A percentile compares a stretch with the other conserved stretches of the same genome.
Conservation (phyloP, 208 protist species). For the Leishmania martiniquensis region DNA sequence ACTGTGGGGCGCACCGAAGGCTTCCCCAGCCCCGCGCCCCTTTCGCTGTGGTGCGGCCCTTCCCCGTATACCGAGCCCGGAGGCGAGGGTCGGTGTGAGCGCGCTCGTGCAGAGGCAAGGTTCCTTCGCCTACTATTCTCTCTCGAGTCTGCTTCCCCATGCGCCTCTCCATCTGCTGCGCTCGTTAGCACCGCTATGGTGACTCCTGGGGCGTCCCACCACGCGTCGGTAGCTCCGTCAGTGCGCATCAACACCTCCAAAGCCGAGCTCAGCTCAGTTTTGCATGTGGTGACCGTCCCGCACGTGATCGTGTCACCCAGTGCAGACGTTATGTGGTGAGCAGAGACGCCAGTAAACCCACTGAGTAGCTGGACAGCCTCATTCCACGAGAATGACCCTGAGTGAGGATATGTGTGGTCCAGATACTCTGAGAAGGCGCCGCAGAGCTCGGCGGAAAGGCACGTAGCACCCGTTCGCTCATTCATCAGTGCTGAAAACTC, state of each 20-base stretch:
- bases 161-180: neutral
- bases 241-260: constrained; percentile 5
- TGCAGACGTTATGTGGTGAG: neutral
- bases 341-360: constrained; percentile 10
- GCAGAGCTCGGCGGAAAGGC: constrained; percentile 1
- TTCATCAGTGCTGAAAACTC: neutral
- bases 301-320: neutral
- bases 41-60: neutral
- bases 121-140: neutral
- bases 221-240: neutral
- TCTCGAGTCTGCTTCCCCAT: neutral
- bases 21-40: neutral
- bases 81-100: neutral
- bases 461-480: neutral
- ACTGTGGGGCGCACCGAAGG: constrained; percentile 1
- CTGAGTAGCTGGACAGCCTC: constrained; percentile 7
- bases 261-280: neutral
- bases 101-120: neutral
- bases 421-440: neutral
- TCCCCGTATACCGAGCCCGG: neutral
- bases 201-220: constrained; percentile 18
- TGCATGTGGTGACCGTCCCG: neutral
- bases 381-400: neutral
- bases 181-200: neutral
- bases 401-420: neutral